Evolutionary conservation across 164 flowering plant genomes (phyloP), one percentile per base, ranked within the genome.

Genomic region (Stephania cephalantha): DNA sequence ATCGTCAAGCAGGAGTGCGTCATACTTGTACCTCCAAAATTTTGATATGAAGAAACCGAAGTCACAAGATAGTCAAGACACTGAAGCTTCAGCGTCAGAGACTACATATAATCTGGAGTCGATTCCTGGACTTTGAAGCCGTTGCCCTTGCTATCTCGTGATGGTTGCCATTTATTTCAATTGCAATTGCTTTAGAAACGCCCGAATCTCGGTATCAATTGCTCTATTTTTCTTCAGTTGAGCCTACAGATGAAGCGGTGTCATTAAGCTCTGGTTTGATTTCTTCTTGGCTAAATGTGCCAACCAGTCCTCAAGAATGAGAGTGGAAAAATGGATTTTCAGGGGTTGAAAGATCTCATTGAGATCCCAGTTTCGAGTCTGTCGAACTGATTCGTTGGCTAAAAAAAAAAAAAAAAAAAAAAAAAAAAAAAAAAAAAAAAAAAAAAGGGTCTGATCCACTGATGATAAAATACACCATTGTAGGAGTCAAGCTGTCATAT

Each of bases 21-120:
- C 97, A 13, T 87, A 87, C 79, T 71, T 92, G 17, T 89, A 91
- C 78, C 77, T 89, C 53, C 93, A 86, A 50, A 81, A 87, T 58
- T 84, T 89, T 46, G 92, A 87, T 73, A 85, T 85, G 20, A 86
- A 85, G 79, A 85, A 87, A 46, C 89, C 91, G 22, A 85, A 85
- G 76, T 48, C 79, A 72, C 79, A 72, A 73, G 85, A 86, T 71
- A 84, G 17, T 69, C 75, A 5, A 46, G 88, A 83, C 17, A 76
- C 78, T n/a, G 88, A 82, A 71, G 73, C 86, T 78, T 77, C 85
- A 31, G 73, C 89, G 15, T 79, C 91, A 2, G 79, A 88, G 79
- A 85, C 90, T 77, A 35, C 42, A 35, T 95, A 90, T 82, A 89
- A 93, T 81, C 97, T 95, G 10, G 98, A 95, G 79, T 87, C 98